Conservation (phyloP, 192 early-diverging fungal species). For the Neocallimastix lanati region DNA sequence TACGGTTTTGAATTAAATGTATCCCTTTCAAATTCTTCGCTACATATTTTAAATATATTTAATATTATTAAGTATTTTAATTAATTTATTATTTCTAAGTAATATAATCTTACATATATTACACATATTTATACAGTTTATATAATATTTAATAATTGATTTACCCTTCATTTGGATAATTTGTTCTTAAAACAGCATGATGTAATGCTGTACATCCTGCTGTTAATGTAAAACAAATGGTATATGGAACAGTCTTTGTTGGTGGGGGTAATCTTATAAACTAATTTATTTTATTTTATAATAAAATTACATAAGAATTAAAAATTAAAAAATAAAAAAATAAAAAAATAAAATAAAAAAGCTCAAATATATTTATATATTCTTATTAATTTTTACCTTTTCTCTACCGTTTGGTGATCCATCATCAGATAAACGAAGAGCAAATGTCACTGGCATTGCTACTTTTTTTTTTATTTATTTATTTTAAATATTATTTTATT, state of each 20-base stretch:
- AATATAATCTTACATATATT: no score
- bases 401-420: conserved; percentile 30
- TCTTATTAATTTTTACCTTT: conserved; percentile 19
- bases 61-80: no score
- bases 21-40: conserved; percentile 2
- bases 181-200: conserved; percentile 57
- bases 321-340: no score
- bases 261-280: conserved; percentile 61
- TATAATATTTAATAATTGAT: no score
- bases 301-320: no score
- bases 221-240: conserved; percentile 60
- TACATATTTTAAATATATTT: no score
- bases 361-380: no score
- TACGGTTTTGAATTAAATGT: not conserved
- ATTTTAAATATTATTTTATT: no score
- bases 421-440: conserved; percentile 31
- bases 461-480: not conserved
- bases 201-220: conserved; percentile 58
- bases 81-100: no score
- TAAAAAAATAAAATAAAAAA: no score
- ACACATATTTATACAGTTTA: no score
- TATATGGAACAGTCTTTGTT: conserved; percentile 24
- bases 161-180: conserved; percentile 69
- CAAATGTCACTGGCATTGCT: conserved; percentile 13
- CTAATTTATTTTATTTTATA: conserved; percentile 23